Base-by-base conservation (phyloP, 441 rosid species). In the Pelargonium citronellum region DNA sequence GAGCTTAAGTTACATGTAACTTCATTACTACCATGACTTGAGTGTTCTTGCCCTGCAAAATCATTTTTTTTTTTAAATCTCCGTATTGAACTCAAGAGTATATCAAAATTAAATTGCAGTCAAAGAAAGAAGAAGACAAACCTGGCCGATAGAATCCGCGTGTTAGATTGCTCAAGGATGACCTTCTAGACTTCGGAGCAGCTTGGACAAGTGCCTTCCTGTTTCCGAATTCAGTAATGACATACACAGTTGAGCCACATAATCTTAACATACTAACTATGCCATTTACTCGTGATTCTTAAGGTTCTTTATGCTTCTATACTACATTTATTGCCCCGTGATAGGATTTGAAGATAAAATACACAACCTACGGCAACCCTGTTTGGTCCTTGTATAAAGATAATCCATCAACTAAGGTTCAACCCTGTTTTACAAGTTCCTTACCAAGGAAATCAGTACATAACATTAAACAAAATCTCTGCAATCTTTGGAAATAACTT, bases 111-210 rank as follows among this genome's bases (percentile, higher is more conserved):
- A 19, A 55, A 55, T 34, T 34, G 39, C 39, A 20, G 61, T 17
- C 10, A 7, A 51, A 6, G 39, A 24, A 53, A 57, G 10, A 0
- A 24, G n/a, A 27, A 64, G 22, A 64, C 78, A 7, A 34, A 86
- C 93, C 91, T 76, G 75, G 91, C 66, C 80, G 74, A 71, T 81
- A 80, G 70, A 88, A 81, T 64, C 88, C 87, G 13, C 88, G 83
- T 0, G 89, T 73, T 71, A 86, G 76, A 77, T 83, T 85, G 78
- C 87, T 85, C 70, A 86, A 74, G 77, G 89, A 85, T 34, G 88
- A 82, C 77, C 89, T 85, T 73, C 87, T 81, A 9, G 84, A 69
- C 77, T 82, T 85, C 17, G 79, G 71, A 60, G 82, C 68, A 55
- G 84, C 61, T 71, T 79, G 78, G 43, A 70, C 75, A 71, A 77